Base-by-base conservation (phyloP, 345 rosid species). In the Salix koriyanagi region DNA sequence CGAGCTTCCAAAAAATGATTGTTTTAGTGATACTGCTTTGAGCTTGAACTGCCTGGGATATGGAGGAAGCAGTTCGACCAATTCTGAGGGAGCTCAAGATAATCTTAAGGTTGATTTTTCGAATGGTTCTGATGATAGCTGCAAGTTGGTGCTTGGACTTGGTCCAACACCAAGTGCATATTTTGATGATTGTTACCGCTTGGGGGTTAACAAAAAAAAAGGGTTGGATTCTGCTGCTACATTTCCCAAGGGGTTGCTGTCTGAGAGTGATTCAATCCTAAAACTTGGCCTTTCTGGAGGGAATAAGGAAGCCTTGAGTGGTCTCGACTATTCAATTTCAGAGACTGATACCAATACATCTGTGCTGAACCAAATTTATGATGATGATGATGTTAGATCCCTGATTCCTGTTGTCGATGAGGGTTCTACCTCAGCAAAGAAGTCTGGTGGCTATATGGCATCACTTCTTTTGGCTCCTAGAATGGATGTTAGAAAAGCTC, bases 391-490 rank as follows among this genome's bases (percentile, higher is more conserved):
- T 41, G 75, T 69, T 50, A 75, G 90, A 77, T 71, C 81, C 42
- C 58, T 76, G 69, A 76, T 91, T 70, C 92, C 92, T 77, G 88
- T 81, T 70, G 89, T 92, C 42, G 99, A 93, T 11, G 99, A 93
- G 76, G 98, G 98, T 68, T 96, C 99, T 18, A 91, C 99, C 19
- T 90, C 98, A 0, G 96, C 99, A 14, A 96, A 91, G 87, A 91
- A 87, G 79, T 91, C 94, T 36, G 98, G 97, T 79, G 97, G 97
- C 64, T 93, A 88, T 79, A 91, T 96, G 92, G 88, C 92, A 71
- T 88, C 94, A 2, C 97, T 96, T 80, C 91, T 93, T 68, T 86
- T 91, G 74, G 94, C 90, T 77, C 89, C 97, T 62, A 86, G 88
- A 77, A 75, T 83, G 58, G 87, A 83, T 48, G 71, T 48, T 48